Percentiles rank a stretch among this genome's conserved stretches.
Evolutionary conservation across 805 yeast species (phyloP).

Genomic region (Teunomyces panamensis): DNA sequence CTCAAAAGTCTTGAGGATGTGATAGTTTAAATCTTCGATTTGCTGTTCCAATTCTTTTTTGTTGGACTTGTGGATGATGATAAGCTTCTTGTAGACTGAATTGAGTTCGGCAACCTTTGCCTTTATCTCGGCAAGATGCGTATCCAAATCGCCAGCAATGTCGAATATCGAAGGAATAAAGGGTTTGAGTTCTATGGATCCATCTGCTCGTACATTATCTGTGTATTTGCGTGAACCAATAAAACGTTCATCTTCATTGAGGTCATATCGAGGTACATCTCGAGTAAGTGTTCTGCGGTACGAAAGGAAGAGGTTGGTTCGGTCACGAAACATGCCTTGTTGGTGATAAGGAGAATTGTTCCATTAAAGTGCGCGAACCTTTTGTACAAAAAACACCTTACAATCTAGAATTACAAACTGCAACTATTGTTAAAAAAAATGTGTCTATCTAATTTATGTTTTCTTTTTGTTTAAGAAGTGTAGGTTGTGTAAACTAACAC

Average conservation of each 20-base stretch:
- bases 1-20: conserved; percentile 75
- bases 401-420: not conserved
- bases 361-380: not conserved
- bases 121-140: conserved; percentile 50
- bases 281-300: conserved; percentile 89
- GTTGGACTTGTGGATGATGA: conserved; percentile 86
- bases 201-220: conserved; percentile 17
- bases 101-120: conserved; percentile 58
- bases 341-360: not conserved
- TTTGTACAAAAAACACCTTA: not conserved
- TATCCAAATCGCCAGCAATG: conserved; percentile 69
- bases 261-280: conserved; percentile 30
- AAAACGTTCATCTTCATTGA: conserved; percentile 61
- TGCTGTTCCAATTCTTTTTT: conserved; percentile 69
- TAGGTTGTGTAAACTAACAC: conserved; percentile 26
- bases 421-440: not conserved
- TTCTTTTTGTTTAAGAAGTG: conserved; percentile 33
- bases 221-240: conserved; percentile 30
- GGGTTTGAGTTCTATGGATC: conserved; percentile 56
- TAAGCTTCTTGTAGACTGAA: conserved; percentile 71
- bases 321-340: conserved; percentile 74
- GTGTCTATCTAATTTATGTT: conserved; percentile 12
- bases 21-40: conserved; percentile 74
- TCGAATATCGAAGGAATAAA: conserved; percentile 81
- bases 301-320: conserved; percentile 88